Percentiles rank a stretch among this genome's conserved stretches.
Evolutionary conservation across 768 basidiomycete species (phyloP).

Genomic region (Boletus sp.): DNA sequence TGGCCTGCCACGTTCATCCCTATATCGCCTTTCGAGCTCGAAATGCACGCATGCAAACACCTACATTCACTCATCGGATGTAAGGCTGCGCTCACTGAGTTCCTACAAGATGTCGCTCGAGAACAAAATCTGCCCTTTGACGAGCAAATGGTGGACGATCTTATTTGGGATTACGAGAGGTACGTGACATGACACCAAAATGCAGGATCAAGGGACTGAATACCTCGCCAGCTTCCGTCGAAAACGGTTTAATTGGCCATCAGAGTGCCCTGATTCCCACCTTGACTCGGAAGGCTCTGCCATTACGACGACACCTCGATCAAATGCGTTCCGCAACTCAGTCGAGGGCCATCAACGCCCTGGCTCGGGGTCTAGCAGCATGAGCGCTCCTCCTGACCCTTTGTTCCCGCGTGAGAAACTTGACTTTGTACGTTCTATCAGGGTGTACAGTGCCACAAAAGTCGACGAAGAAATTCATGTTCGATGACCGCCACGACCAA

Average conservation of each 20-base stretch:
- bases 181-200: slow-evolving; percentile 12
- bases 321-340: slow-evolving; percentile 18
- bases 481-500: slow-evolving; percentile 11
- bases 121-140: slow-evolving; percentile 22
- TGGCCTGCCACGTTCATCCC: slow-evolving; percentile 61
- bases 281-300: slow-evolving; percentile 19
- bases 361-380: slow-evolving; percentile 11
- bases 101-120: slow-evolving; percentile 37
- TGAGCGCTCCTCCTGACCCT: slow-evolving; percentile 19
- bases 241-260: slow-evolving; percentile 67
- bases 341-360: slow-evolving; percentile 13
- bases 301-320: slow-evolving; percentile 23
- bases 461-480: slow-evolving; percentile 28
- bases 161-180: slow-evolving; percentile 38
- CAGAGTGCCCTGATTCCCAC: slow-evolving; percentile 38
- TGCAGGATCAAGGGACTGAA: slow-evolving; percentile 9
- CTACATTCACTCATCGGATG: slow-evolving; percentile 64
- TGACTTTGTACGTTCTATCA: slow-evolving; percentile 50
- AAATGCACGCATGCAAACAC: slow-evolving; percentile 74
- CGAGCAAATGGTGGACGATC: slow-evolving; percentile 24
- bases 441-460: slow-evolving; percentile 53
- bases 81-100: slow-evolving; percentile 55
- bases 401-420: slow-evolving; percentile 39
- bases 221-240: slow-evolving; percentile 55
- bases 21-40: slow-evolving; percentile 56